Evolutionary conservation across 1,284 basidiomycete genomes (phyloP).

Genomic region (Apiotrichum akiyoshidainum): DNA sequence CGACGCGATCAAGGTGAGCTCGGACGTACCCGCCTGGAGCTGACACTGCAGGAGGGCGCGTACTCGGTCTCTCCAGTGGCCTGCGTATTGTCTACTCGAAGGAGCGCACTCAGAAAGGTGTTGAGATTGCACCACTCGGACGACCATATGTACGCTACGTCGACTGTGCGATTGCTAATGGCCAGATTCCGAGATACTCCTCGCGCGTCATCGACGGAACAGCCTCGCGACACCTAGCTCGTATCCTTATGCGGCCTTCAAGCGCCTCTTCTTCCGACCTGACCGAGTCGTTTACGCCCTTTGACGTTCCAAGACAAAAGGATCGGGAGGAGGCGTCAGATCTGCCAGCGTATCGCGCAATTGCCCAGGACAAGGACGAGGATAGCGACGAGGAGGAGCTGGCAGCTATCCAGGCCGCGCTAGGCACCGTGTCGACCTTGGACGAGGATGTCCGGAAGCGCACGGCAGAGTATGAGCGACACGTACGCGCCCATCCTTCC

Average conservation of each 20-base stretch:
- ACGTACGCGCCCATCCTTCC: conserved; percentile 26
- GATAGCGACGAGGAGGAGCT: conserved; percentile 22
- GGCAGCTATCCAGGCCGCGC: conserved; percentile 14
- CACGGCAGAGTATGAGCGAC: conserved; percentile 35
- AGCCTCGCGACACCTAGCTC: conserved; percentile 10
- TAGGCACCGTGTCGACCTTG: conserved; percentile 31
- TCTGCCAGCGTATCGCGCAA: conserved; percentile 16
- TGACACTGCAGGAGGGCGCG: conserved; percentile 22
- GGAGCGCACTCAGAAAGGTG: conserved; percentile 32
- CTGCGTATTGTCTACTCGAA: conserved; percentile 28
- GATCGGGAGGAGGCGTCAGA: neutral
- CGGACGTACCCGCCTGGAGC: too few relatives aligned
- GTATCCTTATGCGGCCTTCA: conserved; percentile 12
- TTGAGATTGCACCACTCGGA: conserved; percentile 36
- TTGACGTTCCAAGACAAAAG: conserved; percentile 4
- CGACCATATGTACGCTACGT: conserved; percentile 30
- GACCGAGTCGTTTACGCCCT: conserved; percentile 4
- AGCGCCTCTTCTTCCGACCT: conserved; percentile 7
- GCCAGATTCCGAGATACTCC: conserved; percentile 19
- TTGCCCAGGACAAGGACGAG: conserved; percentile 17
- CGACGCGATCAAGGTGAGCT: conserved; percentile 29
- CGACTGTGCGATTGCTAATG: neutral
- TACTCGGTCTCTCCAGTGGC: conserved; percentile 27
- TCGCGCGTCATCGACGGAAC: conserved; percentile 13
- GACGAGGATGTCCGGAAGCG: conserved; percentile 31